Evolutionary conservation across 169 alveolate genomes (phyloP).

Genomic region (Plasmodium malariae): DNA sequence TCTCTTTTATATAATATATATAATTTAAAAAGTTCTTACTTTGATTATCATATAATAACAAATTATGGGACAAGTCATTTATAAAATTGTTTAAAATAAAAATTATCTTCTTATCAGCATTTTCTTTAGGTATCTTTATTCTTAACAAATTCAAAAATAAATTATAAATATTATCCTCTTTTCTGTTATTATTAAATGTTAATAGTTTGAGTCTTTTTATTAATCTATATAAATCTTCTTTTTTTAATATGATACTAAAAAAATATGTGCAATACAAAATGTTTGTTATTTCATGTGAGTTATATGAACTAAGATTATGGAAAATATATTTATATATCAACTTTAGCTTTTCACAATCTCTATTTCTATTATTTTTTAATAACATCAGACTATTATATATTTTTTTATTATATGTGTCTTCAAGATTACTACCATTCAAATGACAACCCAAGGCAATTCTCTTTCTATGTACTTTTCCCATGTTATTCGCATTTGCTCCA

Average conservation of each 20-base stretch:
- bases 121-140: conserved; percentile 28
- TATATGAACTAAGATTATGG: conserved; percentile 18
- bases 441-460: background rate
- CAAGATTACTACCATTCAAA: background rate
- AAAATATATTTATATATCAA: conserved; percentile 16
- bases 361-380: conserved; percentile 29
- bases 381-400: conserved; percentile 18
- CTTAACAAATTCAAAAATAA: conserved; percentile 46
- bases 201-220: conserved; percentile 48
- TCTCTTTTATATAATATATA: conserved; percentile 36
- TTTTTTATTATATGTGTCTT: background rate
- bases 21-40: conserved; percentile 6
- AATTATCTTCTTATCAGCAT: conserved; percentile 6
- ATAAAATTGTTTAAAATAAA: conserved; percentile 15
- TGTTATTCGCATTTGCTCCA: background rate
- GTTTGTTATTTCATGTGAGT: conserved; percentile 35
- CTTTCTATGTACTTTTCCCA: background rate
- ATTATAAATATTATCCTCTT: conserved; percentile 1
- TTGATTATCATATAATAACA: conserved; percentile 10
- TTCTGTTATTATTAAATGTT: conserved; percentile 52
- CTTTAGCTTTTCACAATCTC: conserved; percentile 41
- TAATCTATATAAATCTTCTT: conserved; percentile 59
- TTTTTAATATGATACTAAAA: conserved; percentile 62
- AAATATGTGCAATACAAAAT: conserved; percentile 39
- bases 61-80: conserved; percentile 20